phyloP scores from a whole-genome alignment of 257 asterid species.

The Solanum pennellii region DNA sequence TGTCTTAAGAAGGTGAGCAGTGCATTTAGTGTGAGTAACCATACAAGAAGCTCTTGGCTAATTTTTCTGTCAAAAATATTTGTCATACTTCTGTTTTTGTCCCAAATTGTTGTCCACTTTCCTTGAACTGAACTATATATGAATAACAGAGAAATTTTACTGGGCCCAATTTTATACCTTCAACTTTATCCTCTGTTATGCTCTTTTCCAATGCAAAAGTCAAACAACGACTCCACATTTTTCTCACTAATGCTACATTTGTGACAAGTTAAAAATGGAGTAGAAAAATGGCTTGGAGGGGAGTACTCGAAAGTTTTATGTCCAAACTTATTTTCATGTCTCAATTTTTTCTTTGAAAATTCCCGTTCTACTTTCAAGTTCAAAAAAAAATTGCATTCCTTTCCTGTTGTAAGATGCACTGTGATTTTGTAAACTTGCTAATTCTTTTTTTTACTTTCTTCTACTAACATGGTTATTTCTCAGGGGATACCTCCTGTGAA shows the following conservation, averaged over 20 bases:
- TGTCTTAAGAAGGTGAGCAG: not conserved
- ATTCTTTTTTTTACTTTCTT: not conserved
- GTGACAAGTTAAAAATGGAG: not conserved
- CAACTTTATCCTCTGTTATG: not conserved
- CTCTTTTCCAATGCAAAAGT: not conserved
- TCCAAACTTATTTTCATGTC: not conserved
- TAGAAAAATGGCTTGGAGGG: not conserved
- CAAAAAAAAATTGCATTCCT: not conserved
- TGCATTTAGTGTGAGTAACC: not conserved
- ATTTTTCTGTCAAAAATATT: not conserved
- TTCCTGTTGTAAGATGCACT: not conserved
- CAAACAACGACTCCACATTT: not conserved
- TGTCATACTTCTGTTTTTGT: not conserved
- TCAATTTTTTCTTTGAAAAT: not conserved
- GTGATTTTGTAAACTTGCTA: not conserved
- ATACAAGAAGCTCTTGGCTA: not conserved
- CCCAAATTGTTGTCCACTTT: not conserved
- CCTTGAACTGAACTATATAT: not conserved
- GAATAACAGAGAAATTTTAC: not conserved
- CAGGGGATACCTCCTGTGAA: conserved; percentile 56
- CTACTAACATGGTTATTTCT: not conserved
- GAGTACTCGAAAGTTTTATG: not conserved
- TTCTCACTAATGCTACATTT: not conserved
- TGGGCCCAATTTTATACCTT: not conserved
- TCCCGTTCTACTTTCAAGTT: not conserved